Evolutionary conservation across 2,329 filamentous ascomycete genomes (phyloP).

Genomic region (Stemphylium beticola): DNA sequence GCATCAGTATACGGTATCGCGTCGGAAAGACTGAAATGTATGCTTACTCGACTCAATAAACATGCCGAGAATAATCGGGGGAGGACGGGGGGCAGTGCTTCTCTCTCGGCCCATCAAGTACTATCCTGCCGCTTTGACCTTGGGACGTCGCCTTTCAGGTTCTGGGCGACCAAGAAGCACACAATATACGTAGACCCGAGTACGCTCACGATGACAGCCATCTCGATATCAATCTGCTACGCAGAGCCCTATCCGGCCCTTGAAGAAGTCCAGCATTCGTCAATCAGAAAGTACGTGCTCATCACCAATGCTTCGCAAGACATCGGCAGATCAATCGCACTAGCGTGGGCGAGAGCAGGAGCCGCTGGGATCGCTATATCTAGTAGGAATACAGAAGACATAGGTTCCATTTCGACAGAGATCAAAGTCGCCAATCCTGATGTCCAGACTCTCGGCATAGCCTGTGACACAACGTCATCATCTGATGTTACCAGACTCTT

Average conservation of each 20-base stretch:
- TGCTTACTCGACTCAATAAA: not conserved
- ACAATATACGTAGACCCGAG: not conserved
- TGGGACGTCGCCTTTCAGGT: not conserved
- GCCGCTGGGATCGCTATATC: not conserved
- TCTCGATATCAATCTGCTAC: not conserved
- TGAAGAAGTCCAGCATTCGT: not conserved
- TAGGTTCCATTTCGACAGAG: not conserved
- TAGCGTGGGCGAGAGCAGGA: not conserved
- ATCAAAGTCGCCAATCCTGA: not conserved
- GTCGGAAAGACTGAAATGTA: not conserved
- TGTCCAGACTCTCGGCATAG: not conserved
- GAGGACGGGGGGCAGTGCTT: too few species aligned
- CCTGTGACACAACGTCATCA: conserved; percentile 2
- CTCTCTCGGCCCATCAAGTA: not conserved
- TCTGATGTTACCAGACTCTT: not conserved
- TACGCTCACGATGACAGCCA: not conserved
- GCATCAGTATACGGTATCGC: not conserved
- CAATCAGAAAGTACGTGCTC: not conserved
- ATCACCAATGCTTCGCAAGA: not conserved
- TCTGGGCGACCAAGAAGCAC: not conserved
- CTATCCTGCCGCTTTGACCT: not conserved
- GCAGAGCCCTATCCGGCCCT: not conserved
- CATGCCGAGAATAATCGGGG: too few species aligned
- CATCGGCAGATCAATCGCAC: not conserved
- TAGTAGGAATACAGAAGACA: not conserved